These are phyloP conservation scores for Cetradonia linearis DNA, from an alignment of 495 filamentous ascomycete genomes.

Conservation along the genomic window DNA sequence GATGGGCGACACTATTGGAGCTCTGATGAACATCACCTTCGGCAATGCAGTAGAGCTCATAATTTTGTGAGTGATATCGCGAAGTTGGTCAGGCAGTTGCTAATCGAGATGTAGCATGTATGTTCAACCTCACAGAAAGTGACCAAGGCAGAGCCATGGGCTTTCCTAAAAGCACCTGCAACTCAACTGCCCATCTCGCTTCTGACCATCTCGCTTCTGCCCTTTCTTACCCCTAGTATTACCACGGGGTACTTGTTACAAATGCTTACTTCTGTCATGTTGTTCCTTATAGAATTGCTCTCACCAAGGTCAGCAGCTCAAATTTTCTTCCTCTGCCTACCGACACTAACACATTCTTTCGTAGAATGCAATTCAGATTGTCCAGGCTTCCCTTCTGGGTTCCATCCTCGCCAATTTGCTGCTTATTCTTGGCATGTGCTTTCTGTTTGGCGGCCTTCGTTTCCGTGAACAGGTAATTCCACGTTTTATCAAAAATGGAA, in stretches of 20 bases:
- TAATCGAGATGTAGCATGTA: conserved; percentile 33
- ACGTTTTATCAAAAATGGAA: background rate
- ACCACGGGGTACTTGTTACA: conserved; percentile 21
- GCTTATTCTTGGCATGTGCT: conserved; percentile 84
- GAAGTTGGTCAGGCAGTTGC: conserved; percentile 12
- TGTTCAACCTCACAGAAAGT: conserved; percentile 30
- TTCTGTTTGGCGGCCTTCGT: conserved; percentile 73
- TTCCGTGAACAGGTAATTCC: conserved; percentile 67
- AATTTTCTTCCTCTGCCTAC: conserved; percentile 19
- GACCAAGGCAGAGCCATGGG: conserved; percentile 35
- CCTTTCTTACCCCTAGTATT: conserved; percentile 20
- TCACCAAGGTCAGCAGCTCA: conserved; percentile 43
- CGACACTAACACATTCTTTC: conserved; percentile 27
- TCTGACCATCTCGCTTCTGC: conserved; percentile 27
- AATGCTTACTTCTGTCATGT: conserved; percentile 30
- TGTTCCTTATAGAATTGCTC: conserved; percentile 46
- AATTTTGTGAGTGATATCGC: conserved; percentile 50
- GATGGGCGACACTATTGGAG: conserved; percentile 71
- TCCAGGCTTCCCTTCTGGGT: conserved; percentile 79
- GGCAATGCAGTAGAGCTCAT: conserved; percentile 86
- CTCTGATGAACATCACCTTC: conserved; percentile 77
- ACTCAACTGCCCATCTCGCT: conserved; percentile 33
- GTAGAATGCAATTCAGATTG: conserved; percentile 76
- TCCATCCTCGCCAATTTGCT: conserved; percentile 83
- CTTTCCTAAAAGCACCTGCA: conserved; percentile 33